These are phyloP conservation scores for Fusarium chuoi DNA, from an alignment of 2,329 filamentous ascomycete genomes.

Conservation along the genomic window DNA sequence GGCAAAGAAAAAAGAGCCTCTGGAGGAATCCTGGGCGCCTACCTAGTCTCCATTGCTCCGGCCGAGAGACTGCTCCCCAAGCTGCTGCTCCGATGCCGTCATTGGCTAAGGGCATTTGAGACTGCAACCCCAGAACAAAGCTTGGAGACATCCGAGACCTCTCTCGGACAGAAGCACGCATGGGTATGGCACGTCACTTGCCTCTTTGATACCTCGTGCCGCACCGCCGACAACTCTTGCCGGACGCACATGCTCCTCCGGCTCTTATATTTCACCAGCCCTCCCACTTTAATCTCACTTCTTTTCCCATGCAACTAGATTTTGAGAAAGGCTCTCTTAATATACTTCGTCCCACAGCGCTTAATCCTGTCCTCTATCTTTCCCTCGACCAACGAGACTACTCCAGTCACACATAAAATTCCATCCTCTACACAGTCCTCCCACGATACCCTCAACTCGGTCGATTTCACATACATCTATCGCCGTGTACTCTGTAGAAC, in stretches of 20 bases:
- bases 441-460: constrained; percentile 1
- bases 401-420: constrained; percentile 32
- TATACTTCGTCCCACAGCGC: not conserved
- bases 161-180: constrained; percentile 14
- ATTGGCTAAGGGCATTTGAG: constrained; percentile 14
- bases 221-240: constrained; percentile 33
- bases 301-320: constrained; percentile 1
- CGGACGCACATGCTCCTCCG: constrained; percentile 6
- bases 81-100: constrained; percentile 1
- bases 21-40: constrained; percentile 6
- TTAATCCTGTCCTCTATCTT: constrained; percentile 8
- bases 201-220: constrained; percentile 33
- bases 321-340: not conserved
- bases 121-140: not conserved
- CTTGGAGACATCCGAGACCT: constrained; percentile 8
- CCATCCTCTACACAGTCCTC: not conserved
- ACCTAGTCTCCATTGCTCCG: constrained; percentile 43
- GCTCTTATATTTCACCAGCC: constrained; percentile 4
- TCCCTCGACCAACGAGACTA: constrained; percentile 20
- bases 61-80: constrained; percentile 15
- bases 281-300: not conserved
- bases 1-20: constrained; percentile 5
- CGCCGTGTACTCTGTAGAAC: constrained; percentile 4
- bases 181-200: constrained; percentile 38
- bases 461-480: not conserved